Base-by-base conservation (phyloP, 768 basidiomycete genomes). In the Hygrophorus russula region DNA sequence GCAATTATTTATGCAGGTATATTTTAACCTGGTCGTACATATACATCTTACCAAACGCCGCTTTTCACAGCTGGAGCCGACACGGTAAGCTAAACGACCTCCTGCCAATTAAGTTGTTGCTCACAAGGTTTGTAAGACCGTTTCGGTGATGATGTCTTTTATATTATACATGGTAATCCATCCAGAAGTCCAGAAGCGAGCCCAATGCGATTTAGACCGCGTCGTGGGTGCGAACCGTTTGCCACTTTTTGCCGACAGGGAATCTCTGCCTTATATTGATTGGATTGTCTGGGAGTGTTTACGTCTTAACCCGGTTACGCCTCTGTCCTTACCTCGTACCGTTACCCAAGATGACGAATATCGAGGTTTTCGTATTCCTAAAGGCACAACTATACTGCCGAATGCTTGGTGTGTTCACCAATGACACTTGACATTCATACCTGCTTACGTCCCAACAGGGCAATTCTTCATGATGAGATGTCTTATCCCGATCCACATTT, bases 281-380 rank as follows among this genome's bases (percentile, higher is more conserved):
- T 39, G 40, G 15, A 38, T 51, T 14, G 39, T 51, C 19, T 46
- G 44, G 5, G 50, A 51, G 32, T 32, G 30, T n/a, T 27, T 51
- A 12, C 47, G 50, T 12, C 47, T 45, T 49, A 35, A 48, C 24
- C 49, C 51, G 11, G 44, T 52, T 9, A 42, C 41, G 18, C 17
- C 56, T 13, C 50, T 55, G 14, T 46, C 32, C 19, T 30, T 50
- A 15, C 48, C 45, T 17, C 63, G 60, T 44, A 42, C 46, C 10
- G 46, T 51, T 9, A 46, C 52, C n/a, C 49, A 58, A 35, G 62
- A 68, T 20, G 62, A 64, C 35, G 51, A 60, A 11, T 65, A 63
- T 41, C 20, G 47, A 19, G 62, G 60, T 6, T 57, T 59, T 49
- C 49, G 48, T 14, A 60, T 67, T 41, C 64, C 61, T 5, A 58